Percentiles rank a stretch among this genome's conserved stretches.
Evolutionary conservation across 805 yeast species (phyloP).

Genomic region (Metschnikowia santaceciliae): DNA sequence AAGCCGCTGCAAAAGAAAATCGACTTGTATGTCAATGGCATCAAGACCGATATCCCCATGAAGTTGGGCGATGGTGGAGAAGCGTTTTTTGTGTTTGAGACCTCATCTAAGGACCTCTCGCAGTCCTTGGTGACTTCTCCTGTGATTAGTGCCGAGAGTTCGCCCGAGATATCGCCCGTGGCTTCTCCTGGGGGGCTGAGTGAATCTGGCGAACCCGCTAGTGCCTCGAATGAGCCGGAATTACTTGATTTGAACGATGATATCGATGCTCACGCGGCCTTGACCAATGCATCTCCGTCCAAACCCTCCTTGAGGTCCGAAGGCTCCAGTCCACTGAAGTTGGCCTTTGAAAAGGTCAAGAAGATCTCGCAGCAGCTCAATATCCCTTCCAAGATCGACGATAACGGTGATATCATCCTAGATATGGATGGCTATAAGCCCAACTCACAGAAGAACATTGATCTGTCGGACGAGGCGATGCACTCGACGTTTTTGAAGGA

Average conservation of each 20-base stretch:
- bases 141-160: constrained; percentile 60
- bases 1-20: constrained; percentile 95
- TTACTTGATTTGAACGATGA: constrained; percentile 33
- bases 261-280: constrained; percentile 28
- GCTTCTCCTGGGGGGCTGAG: constrained; percentile 14
- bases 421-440: constrained; percentile 97
- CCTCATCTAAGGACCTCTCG: constrained; percentile 62
- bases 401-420: constrained; percentile 82
- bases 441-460: constrained; percentile 65
- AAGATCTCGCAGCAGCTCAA: constrained; percentile 66
- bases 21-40: constrained; percentile 81
- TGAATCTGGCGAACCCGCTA: background rate
- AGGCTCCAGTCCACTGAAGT: constrained; percentile 13
- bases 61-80: constrained; percentile 97
- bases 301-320: constrained; percentile 19
- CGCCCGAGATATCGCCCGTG: constrained; percentile 49
- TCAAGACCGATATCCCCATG: constrained; percentile 83
- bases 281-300: constrained; percentile 17
- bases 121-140: constrained; percentile 81
- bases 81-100: constrained; percentile 94
- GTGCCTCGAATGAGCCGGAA: constrained; percentile 26
- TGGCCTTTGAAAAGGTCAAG: constrained; percentile 56
- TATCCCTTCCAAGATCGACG: constrained; percentile 83
- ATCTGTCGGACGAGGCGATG: constrained; percentile 71
- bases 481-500: constrained; percentile 74